These are phyloP conservation scores for Carex pumila DNA, from an alignment of 176 grass and related monocot species.

Conservation along the genomic window DNA sequence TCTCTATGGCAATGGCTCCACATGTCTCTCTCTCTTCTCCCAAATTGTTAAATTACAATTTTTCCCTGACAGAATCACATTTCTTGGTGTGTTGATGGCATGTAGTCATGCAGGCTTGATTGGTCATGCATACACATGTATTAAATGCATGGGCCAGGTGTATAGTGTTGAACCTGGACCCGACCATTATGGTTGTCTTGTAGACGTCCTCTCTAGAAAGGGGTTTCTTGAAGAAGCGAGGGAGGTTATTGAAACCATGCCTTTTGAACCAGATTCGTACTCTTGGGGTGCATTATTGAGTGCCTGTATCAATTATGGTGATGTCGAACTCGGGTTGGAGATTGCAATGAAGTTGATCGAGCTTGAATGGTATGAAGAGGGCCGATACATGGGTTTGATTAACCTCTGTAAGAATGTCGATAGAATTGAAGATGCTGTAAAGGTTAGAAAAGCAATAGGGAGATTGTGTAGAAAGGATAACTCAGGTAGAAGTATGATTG, in stretches of 20 bases:
- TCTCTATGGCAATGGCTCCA: constrained; percentile 30
- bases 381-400: constrained; percentile 31
- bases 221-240: constrained; percentile 42
- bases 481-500: constrained; percentile 37
- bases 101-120: constrained; percentile 54
- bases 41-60: constrained; percentile 31
- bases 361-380: constrained; percentile 23
- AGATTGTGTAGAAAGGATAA: constrained; percentile 24
- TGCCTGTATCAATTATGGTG: constrained; percentile 50
- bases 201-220: constrained; percentile 44
- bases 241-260: constrained; percentile 41
- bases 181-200: constrained; percentile 57
- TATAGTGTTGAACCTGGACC: constrained; percentile 27
- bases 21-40: constrained; percentile 28
- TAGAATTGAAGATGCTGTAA: constrained; percentile 28
- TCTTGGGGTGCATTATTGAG: constrained; percentile 39
- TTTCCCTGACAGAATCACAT: constrained; percentile 45
- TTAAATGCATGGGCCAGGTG: constrained; percentile 23
- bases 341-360: constrained; percentile 30
- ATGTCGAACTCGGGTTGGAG: constrained; percentile 39
- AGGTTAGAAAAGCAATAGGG: constrained; percentile 31
- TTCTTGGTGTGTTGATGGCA: constrained; percentile 43
- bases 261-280: constrained; percentile 31
- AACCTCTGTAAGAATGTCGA: constrained; percentile 35
- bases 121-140: constrained; percentile 28